Conservation (phyloP, 768 basidiomycete species). For the Podaxis sp. region DNA sequence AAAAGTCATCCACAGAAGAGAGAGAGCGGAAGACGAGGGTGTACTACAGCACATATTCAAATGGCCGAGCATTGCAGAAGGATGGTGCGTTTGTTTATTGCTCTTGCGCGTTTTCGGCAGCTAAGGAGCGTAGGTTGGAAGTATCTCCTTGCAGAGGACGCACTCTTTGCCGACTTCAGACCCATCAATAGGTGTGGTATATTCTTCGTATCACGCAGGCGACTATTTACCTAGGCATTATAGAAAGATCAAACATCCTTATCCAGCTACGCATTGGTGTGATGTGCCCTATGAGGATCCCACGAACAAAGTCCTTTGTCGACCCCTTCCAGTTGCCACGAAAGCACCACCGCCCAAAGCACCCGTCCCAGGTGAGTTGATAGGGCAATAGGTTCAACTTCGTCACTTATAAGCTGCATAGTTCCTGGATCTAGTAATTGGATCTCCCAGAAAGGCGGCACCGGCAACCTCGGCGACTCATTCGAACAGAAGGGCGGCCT, state of each 20-base stretch:
- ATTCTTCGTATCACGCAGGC: conserved; percentile 11
- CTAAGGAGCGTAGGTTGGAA: conserved; percentile 47
- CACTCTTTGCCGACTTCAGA: conserved; percentile 43
- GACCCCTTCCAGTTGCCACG: conserved; percentile 14
- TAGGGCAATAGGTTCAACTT: too few relatives aligned
- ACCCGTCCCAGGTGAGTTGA: conserved; percentile 4
- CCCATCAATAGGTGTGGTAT: conserved; percentile 31
- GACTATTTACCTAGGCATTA: not conserved
- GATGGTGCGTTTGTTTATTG: conserved; percentile 36
- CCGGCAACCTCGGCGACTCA: not conserved
- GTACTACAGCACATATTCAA: conserved; percentile 43
- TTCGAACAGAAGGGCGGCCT: not conserved
- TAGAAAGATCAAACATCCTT: conserved; percentile 19
- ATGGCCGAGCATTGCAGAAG: conserved; percentile 45
- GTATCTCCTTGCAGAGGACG: conserved; percentile 37
- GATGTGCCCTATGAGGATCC: conserved; percentile 15
- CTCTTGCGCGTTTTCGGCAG: not conserved
- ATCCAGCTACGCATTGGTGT: conserved; percentile 18
- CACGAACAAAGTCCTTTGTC: conserved; percentile 17
- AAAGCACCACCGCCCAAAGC: conserved; percentile 14
- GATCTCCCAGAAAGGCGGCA: not conserved
- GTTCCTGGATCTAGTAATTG: conserved; percentile 11
- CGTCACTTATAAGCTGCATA: too few relatives aligned
- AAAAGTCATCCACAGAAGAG: conserved; percentile 38
- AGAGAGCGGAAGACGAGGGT: conserved; percentile 35